These are phyloP conservation scores for Juncus inflexus DNA, from an alignment of 176 grass and related monocot genomes.

Conservation along the genomic window DNA sequence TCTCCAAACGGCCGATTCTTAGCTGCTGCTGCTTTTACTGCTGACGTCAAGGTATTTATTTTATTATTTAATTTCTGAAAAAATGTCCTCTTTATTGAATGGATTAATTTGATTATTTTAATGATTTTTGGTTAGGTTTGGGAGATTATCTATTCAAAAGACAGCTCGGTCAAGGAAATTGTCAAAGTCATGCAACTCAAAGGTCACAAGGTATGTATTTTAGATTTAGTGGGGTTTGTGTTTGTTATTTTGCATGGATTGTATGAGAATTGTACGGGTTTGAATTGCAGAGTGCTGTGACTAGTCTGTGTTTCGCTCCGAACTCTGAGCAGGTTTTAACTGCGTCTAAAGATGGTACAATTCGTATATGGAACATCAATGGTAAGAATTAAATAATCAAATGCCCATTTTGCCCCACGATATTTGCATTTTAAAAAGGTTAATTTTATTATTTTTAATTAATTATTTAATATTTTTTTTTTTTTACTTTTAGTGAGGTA, in stretches of 20 bases:
- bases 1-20: slow-evolving; percentile 93
- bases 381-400: slow-evolving; percentile 35
- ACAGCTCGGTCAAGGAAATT: slow-evolving; percentile 86
- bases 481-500: slow-evolving; percentile 58
- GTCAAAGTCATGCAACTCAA: slow-evolving; percentile 90
- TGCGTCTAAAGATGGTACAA: slow-evolving; percentile 86
- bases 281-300: slow-evolving; percentile 68
- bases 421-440: not conserved
- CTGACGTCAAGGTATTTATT: slow-evolving; percentile 82
- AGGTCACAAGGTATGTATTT: slow-evolving; percentile 72
- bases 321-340: slow-evolving; percentile 86
- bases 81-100: not conserved
- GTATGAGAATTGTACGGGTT: not conserved
- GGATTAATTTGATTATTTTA: not conserved
- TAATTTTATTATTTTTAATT: slow-evolving; percentile 3
- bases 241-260: not conserved
- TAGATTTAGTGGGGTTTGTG: too few species aligned
- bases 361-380: slow-evolving; percentile 93
- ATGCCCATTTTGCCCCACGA: not conserved
- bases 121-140: slow-evolving; percentile 61
- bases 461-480: slow-evolving; percentile 22
- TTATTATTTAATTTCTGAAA: slow-evolving; percentile 3
- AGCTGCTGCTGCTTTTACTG: slow-evolving; percentile 96
- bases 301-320: slow-evolving; percentile 68
- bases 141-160: slow-evolving; percentile 94